A percentile compares a stretch with the other conserved stretches of the same genome.
Conservation (phyloP, 2,329 filamentous ascomycete genomes). For the Capronia americana region DNA sequence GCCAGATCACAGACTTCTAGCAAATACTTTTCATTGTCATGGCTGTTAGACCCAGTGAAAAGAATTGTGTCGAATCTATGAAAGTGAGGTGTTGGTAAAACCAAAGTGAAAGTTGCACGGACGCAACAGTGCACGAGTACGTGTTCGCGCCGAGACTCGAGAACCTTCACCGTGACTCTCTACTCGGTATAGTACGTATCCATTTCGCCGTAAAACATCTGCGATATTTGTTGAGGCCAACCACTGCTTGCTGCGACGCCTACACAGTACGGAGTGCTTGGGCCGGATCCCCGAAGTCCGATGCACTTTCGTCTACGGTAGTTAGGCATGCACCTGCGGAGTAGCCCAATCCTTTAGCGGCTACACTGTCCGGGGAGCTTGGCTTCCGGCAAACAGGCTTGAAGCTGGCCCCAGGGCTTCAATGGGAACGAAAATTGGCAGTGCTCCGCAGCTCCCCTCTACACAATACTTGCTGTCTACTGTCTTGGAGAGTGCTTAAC, state of each 20-base stretch:
- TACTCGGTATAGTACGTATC: no score
- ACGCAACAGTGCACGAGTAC: not conserved
- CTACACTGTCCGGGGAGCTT: not conserved
- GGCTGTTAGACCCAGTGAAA: no score
- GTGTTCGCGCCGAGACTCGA: not conserved
- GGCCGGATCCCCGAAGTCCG: no score
- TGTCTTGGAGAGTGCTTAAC: not conserved
- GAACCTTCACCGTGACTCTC: not conserved
- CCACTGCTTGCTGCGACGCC: not conserved
- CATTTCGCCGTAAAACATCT: not conserved
- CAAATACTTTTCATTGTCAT: no score
- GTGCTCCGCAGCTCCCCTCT: no score
- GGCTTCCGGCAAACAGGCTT: not conserved
- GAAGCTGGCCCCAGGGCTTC: not conserved
- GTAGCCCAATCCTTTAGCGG: no score
- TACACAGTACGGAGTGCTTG: not conserved
- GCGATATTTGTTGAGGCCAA: not conserved
- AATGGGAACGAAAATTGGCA: not conserved
- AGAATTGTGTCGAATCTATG: not conserved
- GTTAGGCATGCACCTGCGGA: not conserved
- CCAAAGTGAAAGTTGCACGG: not conserved
- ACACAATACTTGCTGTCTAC: not conserved
- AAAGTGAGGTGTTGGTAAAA: not conserved
- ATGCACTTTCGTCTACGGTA: not conserved
- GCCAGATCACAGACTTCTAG: no score